A percentile compares a stretch with the other conserved stretches of the same genome.
phyloP scores from a whole-genome alignment of 1,284 basidiomycete species.

The Ustilago bromivora region DNA sequence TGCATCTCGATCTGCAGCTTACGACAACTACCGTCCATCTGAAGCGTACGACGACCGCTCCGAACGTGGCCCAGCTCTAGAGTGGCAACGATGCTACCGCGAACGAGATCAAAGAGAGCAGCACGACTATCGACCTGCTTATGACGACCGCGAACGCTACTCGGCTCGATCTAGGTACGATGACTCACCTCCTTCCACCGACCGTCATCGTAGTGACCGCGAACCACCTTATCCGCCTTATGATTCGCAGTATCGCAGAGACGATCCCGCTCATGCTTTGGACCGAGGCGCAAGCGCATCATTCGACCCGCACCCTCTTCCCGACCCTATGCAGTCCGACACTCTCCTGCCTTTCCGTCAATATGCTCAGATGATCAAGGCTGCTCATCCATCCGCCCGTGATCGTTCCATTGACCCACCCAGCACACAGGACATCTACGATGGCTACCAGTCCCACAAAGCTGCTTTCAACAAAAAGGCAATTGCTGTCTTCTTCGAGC shows the following conservation, averaged over 20 bases:
- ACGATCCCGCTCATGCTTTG: slow-evolving; percentile 11
- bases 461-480: slow-evolving; percentile 53
- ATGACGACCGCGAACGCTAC: slow-evolving; percentile 46
- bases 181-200: slow-evolving; percentile 20
- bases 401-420: slow-evolving; percentile 48
- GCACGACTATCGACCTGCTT: slow-evolving; percentile 29
- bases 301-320: slow-evolving; percentile 16
- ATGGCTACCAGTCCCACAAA: slow-evolving; percentile 61
- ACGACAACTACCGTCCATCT: slow-evolving; percentile 36
- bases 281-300: slow-evolving; percentile 12
- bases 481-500: slow-evolving; percentile 58
- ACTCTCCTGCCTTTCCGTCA: slow-evolving; percentile 49
- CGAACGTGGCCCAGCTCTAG: slow-evolving; percentile 37
- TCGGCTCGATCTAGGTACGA: slow-evolving; percentile 41
- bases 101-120: slow-evolving; percentile 38
- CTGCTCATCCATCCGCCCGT: slow-evolving; percentile 48
- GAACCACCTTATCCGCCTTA: slow-evolving; percentile 26
- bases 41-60: slow-evolving; percentile 40
- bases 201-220: slow-evolving; percentile 29
- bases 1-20: slow-evolving; percentile 28
- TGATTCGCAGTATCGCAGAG: slow-evolving; percentile 34
- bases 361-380: slow-evolving; percentile 55
- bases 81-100: slow-evolving; percentile 53
- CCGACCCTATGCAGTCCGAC: slow-evolving; percentile 54
- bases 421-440: slow-evolving; percentile 55